A percentile compares a stretch with the other conserved stretches of the same genome.
These are phyloP conservation scores for Bipolaris zeicola DNA, from an alignment of 2,329 filamentous ascomycete species.

Conservation along the genomic window DNA sequence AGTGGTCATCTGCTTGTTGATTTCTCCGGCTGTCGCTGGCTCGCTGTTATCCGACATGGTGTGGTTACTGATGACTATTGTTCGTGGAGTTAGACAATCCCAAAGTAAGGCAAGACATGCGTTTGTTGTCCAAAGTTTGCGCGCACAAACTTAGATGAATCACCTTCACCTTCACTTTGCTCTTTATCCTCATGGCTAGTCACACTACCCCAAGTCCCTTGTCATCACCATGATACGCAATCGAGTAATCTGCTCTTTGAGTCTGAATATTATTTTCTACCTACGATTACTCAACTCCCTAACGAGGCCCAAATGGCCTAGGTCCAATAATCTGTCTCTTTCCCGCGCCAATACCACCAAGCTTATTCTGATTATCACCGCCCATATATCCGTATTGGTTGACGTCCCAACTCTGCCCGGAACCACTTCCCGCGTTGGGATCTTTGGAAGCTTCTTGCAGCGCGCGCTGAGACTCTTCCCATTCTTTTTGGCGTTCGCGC, in stretches of 20 bases:
- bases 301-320: constrained; percentile 59
- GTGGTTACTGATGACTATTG: no score
- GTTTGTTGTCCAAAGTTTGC: background rate
- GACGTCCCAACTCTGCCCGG: constrained; percentile 76
- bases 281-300: background rate
- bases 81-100: no score
- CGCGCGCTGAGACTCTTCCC: constrained; percentile 76
- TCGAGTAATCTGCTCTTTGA: background rate
- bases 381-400: constrained; percentile 78
- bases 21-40: background rate
- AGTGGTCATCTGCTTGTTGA: background rate
- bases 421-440: constrained; percentile 66
- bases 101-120: no score
- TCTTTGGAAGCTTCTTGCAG: constrained; percentile 62
- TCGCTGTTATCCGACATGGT: no score
- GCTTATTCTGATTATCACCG: constrained; percentile 73
- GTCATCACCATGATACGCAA: background rate
- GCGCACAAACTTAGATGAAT: background rate
- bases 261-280: background rate
- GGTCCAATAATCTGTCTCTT: constrained; percentile 81
- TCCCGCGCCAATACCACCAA: constrained; percentile 63
- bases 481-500: constrained; percentile 75
- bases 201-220: background rate
- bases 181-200: background rate
- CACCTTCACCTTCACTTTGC: background rate